These are phyloP conservation scores for Plenodomus biglobosus DNA, from an alignment of 2,329 filamentous ascomycete genomes.

Conservation along the genomic window DNA sequence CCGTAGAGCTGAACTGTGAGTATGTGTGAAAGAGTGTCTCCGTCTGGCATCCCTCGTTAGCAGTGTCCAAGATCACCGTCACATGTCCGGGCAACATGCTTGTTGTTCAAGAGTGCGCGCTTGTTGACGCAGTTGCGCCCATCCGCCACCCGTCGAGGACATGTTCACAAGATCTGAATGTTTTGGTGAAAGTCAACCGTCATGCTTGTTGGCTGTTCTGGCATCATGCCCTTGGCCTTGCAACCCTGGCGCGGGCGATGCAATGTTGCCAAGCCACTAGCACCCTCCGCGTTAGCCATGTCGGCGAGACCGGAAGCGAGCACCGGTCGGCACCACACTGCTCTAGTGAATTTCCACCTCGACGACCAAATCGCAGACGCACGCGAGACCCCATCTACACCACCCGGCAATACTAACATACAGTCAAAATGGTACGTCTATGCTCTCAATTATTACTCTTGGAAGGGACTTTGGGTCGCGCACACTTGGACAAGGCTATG, in stretches of 20 bases:
- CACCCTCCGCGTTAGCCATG: neutral
- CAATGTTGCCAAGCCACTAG: conserved; percentile 28
- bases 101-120: conserved; percentile 86
- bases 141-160: conserved; percentile 57
- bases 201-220: conserved; percentile 20
- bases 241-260: conserved; percentile 20
- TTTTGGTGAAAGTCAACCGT: conserved; percentile 6
- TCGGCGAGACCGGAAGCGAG: conserved; percentile 22
- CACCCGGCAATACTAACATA: conserved; percentile 41
- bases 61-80: conserved; percentile 1
- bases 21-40: conserved; percentile 82
- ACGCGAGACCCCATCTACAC: conserved; percentile 44
- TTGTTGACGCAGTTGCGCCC: conserved; percentile 93
- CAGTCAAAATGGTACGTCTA: conserved; percentile 44
- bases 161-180: conserved; percentile 20
- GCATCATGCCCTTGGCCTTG: conserved; percentile 20
- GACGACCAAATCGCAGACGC: conserved; percentile 33
- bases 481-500: conserved; percentile 5
- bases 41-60: conserved; percentile 60
- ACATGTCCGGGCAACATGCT: conserved; percentile 54
- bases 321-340: neutral
- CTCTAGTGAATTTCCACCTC: neutral
- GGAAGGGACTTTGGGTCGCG: conserved; percentile 12
- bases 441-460: conserved; percentile 16
- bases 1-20: conserved; percentile 82